Evolutionary conservation across 2,329 filamentous ascomycete genomes (phyloP), one percentile per base, ranked within the genome.

Genomic region (Xylariaceae sp.): DNA sequence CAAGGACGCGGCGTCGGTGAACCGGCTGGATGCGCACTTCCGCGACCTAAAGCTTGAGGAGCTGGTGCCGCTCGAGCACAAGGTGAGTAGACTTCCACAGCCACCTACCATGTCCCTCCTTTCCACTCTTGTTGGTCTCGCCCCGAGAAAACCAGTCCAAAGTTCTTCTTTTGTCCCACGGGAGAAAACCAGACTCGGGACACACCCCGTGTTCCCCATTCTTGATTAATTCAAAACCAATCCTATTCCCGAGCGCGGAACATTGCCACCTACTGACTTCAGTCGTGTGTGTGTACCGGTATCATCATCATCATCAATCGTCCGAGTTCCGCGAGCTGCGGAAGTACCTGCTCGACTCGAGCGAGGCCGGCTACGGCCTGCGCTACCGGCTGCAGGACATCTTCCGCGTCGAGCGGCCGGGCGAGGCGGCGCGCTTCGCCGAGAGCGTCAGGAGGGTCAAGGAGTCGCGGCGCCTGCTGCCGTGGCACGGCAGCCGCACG

Each of bases 401-500:
- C 44, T 92, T 92, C 70, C 79, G 84, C 23, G 81, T 93, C 42
- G 76, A 86, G 50, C 77, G 86, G 1, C 55, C 73, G 8, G 82
- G 82, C 29, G 86, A 93, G 57, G 57, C 63, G 3, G 70, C 79
- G 1, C 78, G 83, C 2, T 89, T 88, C 50, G 56, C 74, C 6
- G 61, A 71, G 26, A 78, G 72, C 23, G 40, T 72, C 14, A 68
- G 65, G 6, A 50, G 69, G 33, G 51, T 67, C 8, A 61, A 69
- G 37, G 42, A 44, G 19, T 44, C 42, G 31, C 75, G 89, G 52
- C 76, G 81, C 11, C 75, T 83, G 11, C 72, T 93, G 1, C 70
- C 93, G 2, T 93, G 86, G 86, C 86, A 93, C 53, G 86, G 86
- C 9, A 87, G 81, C 11, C 76, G 84, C 25, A 71, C 70, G 17